Evolutionary conservation across 495 filamentous ascomycete species (phyloP).

Genomic region (Penicillium manginii): DNA sequence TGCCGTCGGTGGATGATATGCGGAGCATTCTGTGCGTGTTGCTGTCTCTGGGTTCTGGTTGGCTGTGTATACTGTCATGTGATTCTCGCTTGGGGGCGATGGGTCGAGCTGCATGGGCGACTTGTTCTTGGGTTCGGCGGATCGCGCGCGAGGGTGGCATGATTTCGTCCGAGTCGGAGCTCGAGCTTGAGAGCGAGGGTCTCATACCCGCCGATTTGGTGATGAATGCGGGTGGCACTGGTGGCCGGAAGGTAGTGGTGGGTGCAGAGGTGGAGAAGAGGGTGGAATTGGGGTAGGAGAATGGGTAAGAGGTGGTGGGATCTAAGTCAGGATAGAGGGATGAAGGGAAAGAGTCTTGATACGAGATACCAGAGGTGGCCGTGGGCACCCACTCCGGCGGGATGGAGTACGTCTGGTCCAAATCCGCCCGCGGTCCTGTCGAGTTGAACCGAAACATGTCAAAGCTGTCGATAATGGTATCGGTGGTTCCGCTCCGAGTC

Average conservation of each 20-base stretch:
- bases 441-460: slow-evolving; percentile 50
- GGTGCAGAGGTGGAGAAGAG: slow-evolving; percentile 44
- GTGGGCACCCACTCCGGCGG: slow-evolving; percentile 41
- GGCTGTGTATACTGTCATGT: slow-evolving; percentile 21
- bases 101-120: slow-evolving; percentile 44
- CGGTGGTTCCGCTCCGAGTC: slow-evolving; percentile 50
- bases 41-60: slow-evolving; percentile 34
- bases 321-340: slow-evolving; percentile 36
- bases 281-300: slow-evolving; percentile 32
- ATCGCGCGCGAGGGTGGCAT: slow-evolving; percentile 42
- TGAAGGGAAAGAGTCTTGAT: slow-evolving; percentile 35
- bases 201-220: slow-evolving; percentile 38
- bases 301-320: slow-evolving; percentile 31
- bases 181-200: slow-evolving; percentile 38
- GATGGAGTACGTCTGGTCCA: slow-evolving; percentile 37
- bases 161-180: slow-evolving; percentile 29
- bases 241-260: slow-evolving; percentile 28
- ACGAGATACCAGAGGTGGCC: slow-evolving; percentile 30
- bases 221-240: slow-evolving; percentile 19
- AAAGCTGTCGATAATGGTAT: slow-evolving; percentile 48
- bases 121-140: slow-evolving; percentile 49
- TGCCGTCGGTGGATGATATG: slow-evolving; percentile 60
- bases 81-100: slow-evolving; percentile 50
- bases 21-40: slow-evolving; percentile 56
- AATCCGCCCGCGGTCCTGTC: slow-evolving; percentile 33